These are phyloP conservation scores for Aspergillus pseudoviridinutans DNA, from an alignment of 2,329 filamentous ascomycete species.

Conservation along the genomic window DNA sequence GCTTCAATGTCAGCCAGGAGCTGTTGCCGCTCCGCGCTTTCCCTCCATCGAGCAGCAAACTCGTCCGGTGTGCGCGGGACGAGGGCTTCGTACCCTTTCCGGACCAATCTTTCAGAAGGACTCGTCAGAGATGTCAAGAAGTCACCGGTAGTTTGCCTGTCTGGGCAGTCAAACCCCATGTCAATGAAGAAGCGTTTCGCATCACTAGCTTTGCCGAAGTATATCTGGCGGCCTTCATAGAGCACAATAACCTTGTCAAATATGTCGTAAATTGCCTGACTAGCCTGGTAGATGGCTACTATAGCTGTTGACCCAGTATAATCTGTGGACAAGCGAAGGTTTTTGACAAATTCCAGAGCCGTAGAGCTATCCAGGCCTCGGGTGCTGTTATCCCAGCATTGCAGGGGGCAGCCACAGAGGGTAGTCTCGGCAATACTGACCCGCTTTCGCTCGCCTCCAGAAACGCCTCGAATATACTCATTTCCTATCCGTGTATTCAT, in stretches of 20 bases:
- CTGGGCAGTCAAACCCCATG: constrained; percentile 65
- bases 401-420: constrained; percentile 44
- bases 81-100: constrained; percentile 55
- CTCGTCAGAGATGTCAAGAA: constrained; percentile 68
- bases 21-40: constrained; percentile 44
- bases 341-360: constrained; percentile 52
- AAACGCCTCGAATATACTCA: constrained; percentile 57
- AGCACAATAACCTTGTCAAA: constrained; percentile 70
- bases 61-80: constrained; percentile 67
- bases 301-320: constrained; percentile 45
- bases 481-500: constrained; percentile 44
- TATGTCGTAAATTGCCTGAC: constrained; percentile 47
- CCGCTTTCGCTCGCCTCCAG: constrained; percentile 57
- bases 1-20: constrained; percentile 39
- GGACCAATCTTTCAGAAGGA: constrained; percentile 53
- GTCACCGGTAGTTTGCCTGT: constrained; percentile 64
- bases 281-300: constrained; percentile 52
- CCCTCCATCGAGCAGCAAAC: constrained; percentile 56
- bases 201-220: constrained; percentile 59
- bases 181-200: constrained; percentile 64
- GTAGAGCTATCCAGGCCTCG: constrained; percentile 51
- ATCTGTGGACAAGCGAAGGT: constrained; percentile 46
- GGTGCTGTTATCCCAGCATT: constrained; percentile 46
- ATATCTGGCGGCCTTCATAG: constrained; percentile 72
- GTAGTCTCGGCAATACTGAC: constrained; percentile 55